These are phyloP conservation scores for Viridothelium virens DNA, from an alignment of 495 filamentous ascomycete genomes.

Conservation along the genomic window DNA sequence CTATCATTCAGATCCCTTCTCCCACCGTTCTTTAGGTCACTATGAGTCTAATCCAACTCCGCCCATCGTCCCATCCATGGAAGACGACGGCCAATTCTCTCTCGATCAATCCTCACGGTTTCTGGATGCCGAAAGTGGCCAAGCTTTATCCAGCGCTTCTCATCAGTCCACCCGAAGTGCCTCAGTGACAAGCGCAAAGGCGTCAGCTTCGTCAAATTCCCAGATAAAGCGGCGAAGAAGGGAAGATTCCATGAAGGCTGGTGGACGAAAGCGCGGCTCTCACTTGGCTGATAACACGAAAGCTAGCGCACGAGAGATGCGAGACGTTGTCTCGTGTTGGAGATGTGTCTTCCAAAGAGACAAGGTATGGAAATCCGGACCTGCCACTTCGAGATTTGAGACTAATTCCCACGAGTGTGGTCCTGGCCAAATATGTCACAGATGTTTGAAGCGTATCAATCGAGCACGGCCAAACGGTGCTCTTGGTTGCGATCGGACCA, in stretches of 20 bases:
- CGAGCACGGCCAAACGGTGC: neutral
- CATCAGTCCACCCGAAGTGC: slow-evolving; percentile 5
- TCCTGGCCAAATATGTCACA: slow-evolving; percentile 28
- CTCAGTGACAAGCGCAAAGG: neutral
- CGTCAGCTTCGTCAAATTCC: neutral
- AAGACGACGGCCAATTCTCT: neutral
- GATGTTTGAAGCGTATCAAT: slow-evolving; percentile 27
- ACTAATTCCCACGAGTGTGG: slow-evolving; percentile 27
- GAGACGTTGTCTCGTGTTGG: slow-evolving; percentile 8
- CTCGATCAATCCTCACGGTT: neutral
- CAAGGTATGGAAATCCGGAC: neutral
- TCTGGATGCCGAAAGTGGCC: neutral
- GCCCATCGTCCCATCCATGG: slow-evolving; percentile 2
- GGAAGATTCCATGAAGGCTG: slow-evolving; percentile 3
- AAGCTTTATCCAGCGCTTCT: neutral
- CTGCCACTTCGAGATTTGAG: neutral
- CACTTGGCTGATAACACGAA: slow-evolving; percentile 2
- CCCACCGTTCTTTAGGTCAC: neutral
- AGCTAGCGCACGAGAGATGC: slow-evolving; percentile 7
- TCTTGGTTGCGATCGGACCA: slow-evolving; percentile 12
- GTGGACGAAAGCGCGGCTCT: slow-evolving; percentile 7
- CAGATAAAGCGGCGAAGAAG: slow-evolving; percentile 4
- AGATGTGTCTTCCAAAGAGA: slow-evolving; percentile 7
- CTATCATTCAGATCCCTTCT: slow-evolving; percentile 9
- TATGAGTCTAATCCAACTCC: slow-evolving; percentile 4